phyloP scores from a whole-genome alignment of 176 grass and related monocot genomes.

The Elaeis guineensis region DNA sequence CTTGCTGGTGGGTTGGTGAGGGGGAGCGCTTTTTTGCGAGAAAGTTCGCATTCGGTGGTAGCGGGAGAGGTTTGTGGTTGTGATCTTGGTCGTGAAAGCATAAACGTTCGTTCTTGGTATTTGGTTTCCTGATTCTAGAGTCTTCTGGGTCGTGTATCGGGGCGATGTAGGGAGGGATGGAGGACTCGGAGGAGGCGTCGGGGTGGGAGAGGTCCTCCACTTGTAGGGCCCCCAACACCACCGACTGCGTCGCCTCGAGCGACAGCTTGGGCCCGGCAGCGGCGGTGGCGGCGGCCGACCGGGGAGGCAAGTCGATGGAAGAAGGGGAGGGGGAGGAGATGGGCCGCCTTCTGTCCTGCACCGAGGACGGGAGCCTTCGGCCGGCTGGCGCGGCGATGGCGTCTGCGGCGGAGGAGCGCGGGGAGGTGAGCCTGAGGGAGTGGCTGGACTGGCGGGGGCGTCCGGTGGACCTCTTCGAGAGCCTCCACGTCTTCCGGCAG shows the following conservation, averaged over 20 bases:
- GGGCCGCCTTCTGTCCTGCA: neutral
- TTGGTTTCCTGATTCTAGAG: neutral
- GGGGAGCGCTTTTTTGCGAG: too few species aligned
- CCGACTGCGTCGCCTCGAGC: constrained; percentile 4
- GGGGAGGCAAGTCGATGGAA: neutral
- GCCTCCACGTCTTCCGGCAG: constrained; percentile 90
- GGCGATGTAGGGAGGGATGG: constrained; percentile 6
- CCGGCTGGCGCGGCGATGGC: neutral
- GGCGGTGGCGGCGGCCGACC: constrained; percentile 9
- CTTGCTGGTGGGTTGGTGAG: too few species aligned
- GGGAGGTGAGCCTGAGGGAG: constrained; percentile 79
- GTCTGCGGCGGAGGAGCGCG: constrained; percentile 27
- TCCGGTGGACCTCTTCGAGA: constrained; percentile 61
- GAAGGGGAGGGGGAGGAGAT: constrained; percentile 6
- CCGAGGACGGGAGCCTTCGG: too few species aligned
- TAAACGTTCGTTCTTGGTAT: neutral
- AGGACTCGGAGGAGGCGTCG: constrained; percentile 20
- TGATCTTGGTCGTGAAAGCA: neutral
- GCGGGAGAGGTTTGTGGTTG: too few species aligned
- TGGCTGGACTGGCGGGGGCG: constrained; percentile 69
- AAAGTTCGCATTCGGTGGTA: too few species aligned
- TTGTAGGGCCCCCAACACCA: neutral
- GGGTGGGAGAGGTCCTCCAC: constrained; percentile 9
- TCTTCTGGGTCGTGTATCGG: constrained; percentile 3
- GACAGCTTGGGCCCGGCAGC: neutral